Evolutionary conservation across 306 rosid species (phyloP), one percentile per base, ranked within the genome.

Genomic region (Abrus precatorius): DNA sequence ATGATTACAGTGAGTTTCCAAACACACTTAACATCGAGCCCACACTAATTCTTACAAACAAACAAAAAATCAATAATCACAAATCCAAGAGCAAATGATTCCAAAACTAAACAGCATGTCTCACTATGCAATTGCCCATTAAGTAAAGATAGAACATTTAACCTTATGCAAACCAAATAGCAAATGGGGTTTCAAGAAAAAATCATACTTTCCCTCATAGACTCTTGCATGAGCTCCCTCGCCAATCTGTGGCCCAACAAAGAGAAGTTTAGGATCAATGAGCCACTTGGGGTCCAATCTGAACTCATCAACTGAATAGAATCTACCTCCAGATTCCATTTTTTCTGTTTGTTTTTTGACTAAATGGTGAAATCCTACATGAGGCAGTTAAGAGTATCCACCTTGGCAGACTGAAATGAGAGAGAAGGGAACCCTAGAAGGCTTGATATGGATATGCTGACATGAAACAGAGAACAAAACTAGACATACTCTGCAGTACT

Each of bases 181-280:
- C 20, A 65, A 14, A 70, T 34, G 62, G 78, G 61, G 74, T 38
- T 80, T 57, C 32, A 74, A 65, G 34, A 56, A 33, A 27, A 6
- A 60, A 82, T 84, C 98, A 87, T 88, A 92, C 97, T 95, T 95
- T 80, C 97, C 98, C 91, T 95, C 92, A 0, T 92, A 95, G 49
- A 95, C 97, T 90, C 87, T 95, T 69, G 95, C 98, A 86, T 95
- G 98, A 86, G 97, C 97, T 68, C 98, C 97, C 41, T 95, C 98
- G 50, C 97, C 97, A 89, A 95, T 90, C 81, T 88, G 83, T 13
- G 98, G 97, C 20, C 97, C 98, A 36, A 95, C 98, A 79, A 84
- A 91, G 8, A 92, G 91, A 72, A 84, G 93, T 41, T 88, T 85
- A 59, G 97, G 97, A 86, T 92, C 97, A 90, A 95, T 76, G 38